Percentiles rank a stretch among this genome's conserved stretches.
These are phyloP conservation scores for Solanum habrochaites DNA, from an alignment of 257 asterid species.

Conservation along the genomic window DNA sequence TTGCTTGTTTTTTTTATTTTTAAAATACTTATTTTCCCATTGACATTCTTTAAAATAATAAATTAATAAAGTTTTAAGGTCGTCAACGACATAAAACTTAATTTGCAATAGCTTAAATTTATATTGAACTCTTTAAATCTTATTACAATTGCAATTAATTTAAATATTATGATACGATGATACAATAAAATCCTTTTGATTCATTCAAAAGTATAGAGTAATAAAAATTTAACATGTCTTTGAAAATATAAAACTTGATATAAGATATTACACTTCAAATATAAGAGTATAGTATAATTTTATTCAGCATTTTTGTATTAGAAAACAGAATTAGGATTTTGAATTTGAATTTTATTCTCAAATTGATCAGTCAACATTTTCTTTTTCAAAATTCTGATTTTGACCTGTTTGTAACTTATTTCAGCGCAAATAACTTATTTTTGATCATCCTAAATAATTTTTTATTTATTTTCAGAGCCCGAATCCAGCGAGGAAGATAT, in stretches of 20 bases:
- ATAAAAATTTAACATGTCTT: neutral
- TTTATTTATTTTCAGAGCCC: neutral
- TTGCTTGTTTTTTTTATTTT: neutral
- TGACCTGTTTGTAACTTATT: neutral
- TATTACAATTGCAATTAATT: neutral
- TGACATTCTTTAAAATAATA: neutral
- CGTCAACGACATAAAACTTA: neutral
- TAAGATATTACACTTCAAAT: neutral
- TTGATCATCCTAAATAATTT: neutral
- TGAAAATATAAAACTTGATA: neutral
- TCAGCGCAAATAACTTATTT: neutral
- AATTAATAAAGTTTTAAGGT: neutral
- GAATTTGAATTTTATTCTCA: neutral
- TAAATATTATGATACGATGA: neutral
- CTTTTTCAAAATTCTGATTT: too few species aligned
- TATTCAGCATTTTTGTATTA: neutral
- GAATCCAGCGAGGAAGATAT: conserved; percentile 13
- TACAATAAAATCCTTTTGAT: neutral
- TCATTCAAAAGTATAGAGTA: neutral
- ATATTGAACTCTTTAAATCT: neutral
- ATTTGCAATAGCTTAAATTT: neutral
- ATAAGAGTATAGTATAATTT: neutral
- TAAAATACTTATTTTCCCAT: neutral
- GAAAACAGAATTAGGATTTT: neutral
- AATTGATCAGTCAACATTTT: too few species aligned